Evolutionary conservation across 345 rosid genomes (phyloP), one percentile per base, ranked within the genome.

Genomic region (Bruguiera sexangula): DNA sequence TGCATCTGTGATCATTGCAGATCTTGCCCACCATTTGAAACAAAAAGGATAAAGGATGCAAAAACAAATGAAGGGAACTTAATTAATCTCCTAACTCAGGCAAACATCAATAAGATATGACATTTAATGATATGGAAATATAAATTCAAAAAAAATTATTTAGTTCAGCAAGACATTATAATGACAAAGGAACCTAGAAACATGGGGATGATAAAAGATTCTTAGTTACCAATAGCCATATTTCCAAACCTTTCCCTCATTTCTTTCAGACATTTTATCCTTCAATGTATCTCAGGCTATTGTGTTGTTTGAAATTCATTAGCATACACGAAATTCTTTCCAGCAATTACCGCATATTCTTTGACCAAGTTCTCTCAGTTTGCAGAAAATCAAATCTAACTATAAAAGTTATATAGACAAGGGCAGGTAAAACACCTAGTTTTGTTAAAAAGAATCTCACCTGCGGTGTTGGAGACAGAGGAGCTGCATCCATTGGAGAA

Each of bases 381-480:
- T 43, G 50, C 50, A 43, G 16, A 43, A 43, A 43, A 13, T 43
- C 66, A 29, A 60, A 7, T 27, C 59, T n/a, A 50, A 21, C n/a
- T 13, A 60, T 46, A 43, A 54, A 29, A 43, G 32, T 46, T 7
- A 50, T 46, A 62, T 11, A 18, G 8, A 36, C 18, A 60, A 69
- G 69, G 64, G 8, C 55, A 32, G 43, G 52, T 29, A 31, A 68
- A 80, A 1, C 6, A 69, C 6, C 36, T 16, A 51, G 43, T 30
- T 74, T 22, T 69, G 67, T 48, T 57, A n/a, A 56, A 13, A 30
- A 48, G 36, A 39, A 85, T 52, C 80, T 69, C 72, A 89, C 99
- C 85, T 92, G 92, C 72, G 89, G 96, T 36, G 96, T 95, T 72
- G 99, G 98, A 78, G 99, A 92, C 19, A 93, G 96, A 48, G 99